These are phyloP conservation scores for Yarrowia divulgata DNA, from an alignment of 805 yeast species.

Conservation along the genomic window DNA sequence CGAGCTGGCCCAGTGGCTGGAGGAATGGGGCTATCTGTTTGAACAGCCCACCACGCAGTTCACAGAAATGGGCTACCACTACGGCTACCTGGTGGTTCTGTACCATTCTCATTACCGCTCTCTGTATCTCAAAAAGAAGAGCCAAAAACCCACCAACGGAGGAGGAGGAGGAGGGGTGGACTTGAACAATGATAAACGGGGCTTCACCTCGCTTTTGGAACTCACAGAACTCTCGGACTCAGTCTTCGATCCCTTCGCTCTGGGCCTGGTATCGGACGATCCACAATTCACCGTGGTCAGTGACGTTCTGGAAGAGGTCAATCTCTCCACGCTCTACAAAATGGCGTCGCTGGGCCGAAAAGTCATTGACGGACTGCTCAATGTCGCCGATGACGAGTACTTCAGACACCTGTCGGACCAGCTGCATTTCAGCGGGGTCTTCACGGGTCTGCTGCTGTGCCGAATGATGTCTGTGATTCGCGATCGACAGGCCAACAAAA, in stretches of 20 bases:
- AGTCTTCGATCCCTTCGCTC: conserved; percentile 33
- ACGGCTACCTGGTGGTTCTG: conserved; percentile 61
- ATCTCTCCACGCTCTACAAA: conserved; percentile 28
- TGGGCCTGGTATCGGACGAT: conserved; percentile 10
- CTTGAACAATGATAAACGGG: conserved; percentile 40
- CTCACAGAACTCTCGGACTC: conserved; percentile 23
- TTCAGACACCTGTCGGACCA: conserved; percentile 78
- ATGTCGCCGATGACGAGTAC: conserved; percentile 59
- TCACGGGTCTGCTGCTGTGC: conserved; percentile 44
- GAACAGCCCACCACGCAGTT: conserved; percentile 76
- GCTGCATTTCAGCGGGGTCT: conserved; percentile 57
- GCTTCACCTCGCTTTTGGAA: conserved; percentile 25
- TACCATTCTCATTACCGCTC: conserved; percentile 52
- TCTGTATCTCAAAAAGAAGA: conserved; percentile 26
- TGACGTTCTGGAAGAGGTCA: conserved; percentile 49
- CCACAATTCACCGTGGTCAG: conserved; percentile 26
- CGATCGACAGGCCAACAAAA: conserved; percentile 28
- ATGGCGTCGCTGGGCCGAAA: conserved; percentile 47
- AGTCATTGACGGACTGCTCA: conserved; percentile 54
- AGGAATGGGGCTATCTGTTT: conserved; percentile 72
- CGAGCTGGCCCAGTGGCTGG: conserved; percentile 67
- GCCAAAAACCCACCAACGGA: conserved; percentile 12
- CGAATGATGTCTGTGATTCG: conserved; percentile 39
- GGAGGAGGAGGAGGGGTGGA: not conserved
- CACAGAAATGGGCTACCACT: conserved; percentile 73